Evolutionary conservation across 768 basidiomycete species (phyloP).

Genomic region (Pleurotus salmoneostramineus): DNA sequence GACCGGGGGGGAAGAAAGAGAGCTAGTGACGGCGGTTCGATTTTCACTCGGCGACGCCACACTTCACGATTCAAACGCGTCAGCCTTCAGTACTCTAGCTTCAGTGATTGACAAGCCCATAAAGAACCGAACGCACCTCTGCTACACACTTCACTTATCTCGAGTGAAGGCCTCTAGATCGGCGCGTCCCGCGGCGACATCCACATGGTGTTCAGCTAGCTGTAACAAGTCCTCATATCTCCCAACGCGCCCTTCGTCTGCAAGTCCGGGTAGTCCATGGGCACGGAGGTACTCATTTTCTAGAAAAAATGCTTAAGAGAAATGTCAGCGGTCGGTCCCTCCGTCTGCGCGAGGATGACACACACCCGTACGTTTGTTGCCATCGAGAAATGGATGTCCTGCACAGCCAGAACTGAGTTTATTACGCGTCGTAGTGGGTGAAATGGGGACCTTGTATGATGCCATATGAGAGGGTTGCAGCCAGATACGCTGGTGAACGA

Average conservation of each 20-base stretch:
- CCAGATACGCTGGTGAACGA: conserved; percentile 18
- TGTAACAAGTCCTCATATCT: conserved; percentile 1
- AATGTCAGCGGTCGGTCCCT: not conserved
- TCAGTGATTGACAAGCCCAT: too few species aligned
- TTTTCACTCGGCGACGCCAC: too few species aligned
- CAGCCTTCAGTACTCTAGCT: too few species aligned
- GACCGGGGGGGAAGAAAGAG: too few species aligned
- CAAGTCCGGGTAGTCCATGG: conserved; percentile 23
- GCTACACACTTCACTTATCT: too few species aligned
- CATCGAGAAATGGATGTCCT: conserved; percentile 23
- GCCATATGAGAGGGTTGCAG: conserved; percentile 27
- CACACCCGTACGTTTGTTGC: conserved; percentile 27
- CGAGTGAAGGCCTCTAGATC: not conserved
- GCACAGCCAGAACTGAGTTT: not conserved
- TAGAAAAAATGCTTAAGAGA: conserved; percentile 23
- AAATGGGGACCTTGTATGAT: conserved; percentile 1
- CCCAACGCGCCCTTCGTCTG: conserved; percentile 13
- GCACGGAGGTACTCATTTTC: conserved; percentile 28
- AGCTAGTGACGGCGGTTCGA: too few species aligned
- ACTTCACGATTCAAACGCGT: too few species aligned
- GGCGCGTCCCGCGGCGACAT: not conserved
- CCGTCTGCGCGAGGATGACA: not conserved
- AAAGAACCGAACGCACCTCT: too few species aligned
- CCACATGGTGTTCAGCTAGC: not conserved
- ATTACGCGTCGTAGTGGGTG: not conserved